These are phyloP conservation scores for Pyrrhoderma noxium DNA, from an alignment of 1,284 basidiomycete species.

Conservation along the genomic window DNA sequence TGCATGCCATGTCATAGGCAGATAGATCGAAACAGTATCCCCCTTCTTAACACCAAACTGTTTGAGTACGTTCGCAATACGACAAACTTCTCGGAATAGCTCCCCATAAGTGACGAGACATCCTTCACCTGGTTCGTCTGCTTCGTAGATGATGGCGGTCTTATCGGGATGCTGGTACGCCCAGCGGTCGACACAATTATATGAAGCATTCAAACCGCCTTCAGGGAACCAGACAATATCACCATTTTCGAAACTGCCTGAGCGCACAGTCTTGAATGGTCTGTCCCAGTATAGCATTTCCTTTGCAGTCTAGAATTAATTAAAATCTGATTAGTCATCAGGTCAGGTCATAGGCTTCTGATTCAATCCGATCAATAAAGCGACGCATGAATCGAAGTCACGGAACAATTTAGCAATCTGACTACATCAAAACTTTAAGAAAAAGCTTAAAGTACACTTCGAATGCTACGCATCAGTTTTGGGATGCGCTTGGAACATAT, in stretches of 20 bases:
- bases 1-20: slow-evolving; percentile 89
- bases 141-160: slow-evolving; percentile 98
- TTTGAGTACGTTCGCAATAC: slow-evolving; percentile 89
- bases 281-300: slow-evolving; percentile 86
- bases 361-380: not conserved
- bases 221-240: slow-evolving; percentile 96
- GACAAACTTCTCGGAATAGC: slow-evolving; percentile 86
- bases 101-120: slow-evolving; percentile 75
- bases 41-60: slow-evolving; percentile 91
- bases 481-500: no score
- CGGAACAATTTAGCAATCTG: not conserved
- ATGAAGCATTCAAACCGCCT: slow-evolving; percentile 83
- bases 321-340: not conserved
- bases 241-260: slow-evolving; percentile 80
- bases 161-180: slow-evolving; percentile 88
- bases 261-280: slow-evolving; percentile 83
- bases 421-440: no score
- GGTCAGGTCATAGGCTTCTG: not conserved
- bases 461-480: no score
- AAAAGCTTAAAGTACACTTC: no score
- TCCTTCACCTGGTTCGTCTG: slow-evolving; percentile 87
- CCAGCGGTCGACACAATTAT: slow-evolving; percentile 98
- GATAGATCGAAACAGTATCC: slow-evolving; percentile 89
- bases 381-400: not conserved
- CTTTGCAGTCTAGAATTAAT: slow-evolving; percentile 55